Conservation (phyloP, 306 rosid genomes). For the Casuarina cunninghamiana region DNA sequence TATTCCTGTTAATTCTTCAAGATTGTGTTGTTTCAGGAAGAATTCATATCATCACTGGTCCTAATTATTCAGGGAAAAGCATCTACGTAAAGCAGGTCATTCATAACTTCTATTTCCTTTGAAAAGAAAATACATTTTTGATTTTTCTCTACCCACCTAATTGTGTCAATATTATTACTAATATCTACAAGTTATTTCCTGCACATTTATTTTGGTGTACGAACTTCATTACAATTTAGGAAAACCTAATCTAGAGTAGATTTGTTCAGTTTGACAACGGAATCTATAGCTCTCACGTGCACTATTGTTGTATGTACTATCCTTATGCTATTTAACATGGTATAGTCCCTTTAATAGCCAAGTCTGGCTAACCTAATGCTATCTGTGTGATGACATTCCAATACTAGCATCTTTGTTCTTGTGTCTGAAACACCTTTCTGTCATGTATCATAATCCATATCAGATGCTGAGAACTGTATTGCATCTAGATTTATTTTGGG, state of each 20-base stretch:
- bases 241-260: not conserved
- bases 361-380: not conserved
- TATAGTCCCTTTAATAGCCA: not conserved
- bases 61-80: constrained; percentile 97
- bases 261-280: not conserved
- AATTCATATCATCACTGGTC: constrained; percentile 87
- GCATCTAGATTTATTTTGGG: not conserved
- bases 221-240: not conserved
- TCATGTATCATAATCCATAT: not conserved
- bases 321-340: not conserved
- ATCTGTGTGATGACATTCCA: not conserved
- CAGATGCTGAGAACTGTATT: not conserved
- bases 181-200: not conserved
- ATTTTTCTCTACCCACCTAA: not conserved
- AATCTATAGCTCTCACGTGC: not conserved
- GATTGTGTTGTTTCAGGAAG: constrained; percentile 62
- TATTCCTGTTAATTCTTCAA: constrained; percentile 7
- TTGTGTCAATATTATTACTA: not conserved
- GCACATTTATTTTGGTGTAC: not conserved
- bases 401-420: not conserved
- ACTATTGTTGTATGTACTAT: not conserved
- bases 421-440: not conserved
- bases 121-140: not conserved
- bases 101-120: constrained; percentile 19
- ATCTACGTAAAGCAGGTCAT: constrained; percentile 92